Evolutionary conservation across 2,329 filamentous ascomycete species (phyloP), one percentile per base, ranked within the genome.

Genomic region (Chrysoporthe cubensis): DNA sequence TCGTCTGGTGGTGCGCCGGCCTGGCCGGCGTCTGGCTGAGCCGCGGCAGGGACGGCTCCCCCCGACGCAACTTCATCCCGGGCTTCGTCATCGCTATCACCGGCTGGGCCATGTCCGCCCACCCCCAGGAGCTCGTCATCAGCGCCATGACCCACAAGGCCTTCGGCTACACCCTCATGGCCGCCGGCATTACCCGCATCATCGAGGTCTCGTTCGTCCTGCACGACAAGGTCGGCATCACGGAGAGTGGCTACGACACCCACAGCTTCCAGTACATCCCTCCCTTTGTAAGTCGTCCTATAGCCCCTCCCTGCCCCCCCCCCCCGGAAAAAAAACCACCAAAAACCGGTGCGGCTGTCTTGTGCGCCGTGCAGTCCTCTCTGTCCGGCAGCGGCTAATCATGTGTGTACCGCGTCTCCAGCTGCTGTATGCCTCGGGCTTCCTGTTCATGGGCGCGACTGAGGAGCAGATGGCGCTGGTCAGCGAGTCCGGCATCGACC

Each of bases 1-100:
- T 99, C 70, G 89, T 99, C 63, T 99, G 96, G 96, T 99, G 95
- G 95, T 92, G 90, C 74, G 95, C 96, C 8, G 96, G 96, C 34
- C 82, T 99, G 42, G 87, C 95, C 13, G 96, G 96, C 54, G 86
- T 99, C 64, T 99, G 95, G 96, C 84, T 99, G 50, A 97, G 93
- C 77, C 87, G 88, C 71, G 93, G 90, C 76, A 88, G 93, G 66
- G 89, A 95, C 71, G 95, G 96, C 63, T 85, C 88, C 54, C 94
- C 96, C 9, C 94, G 95, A 84, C 88, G 96, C 73, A 99, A 99
- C 80, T 88, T 99, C 70, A 89, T 99, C 65, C 96, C 96, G 0
- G 94, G 89, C 14, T 91, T 98, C 71, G 93, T 99, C 67, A 92
- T 99, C 69, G 79, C 97, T 70, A 81, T 99, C 66, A 99, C 96